Evolutionary conservation across 1,284 basidiomycete species (phyloP).

Genomic region (Cutaneotrichosporon cavernicola): DNA sequence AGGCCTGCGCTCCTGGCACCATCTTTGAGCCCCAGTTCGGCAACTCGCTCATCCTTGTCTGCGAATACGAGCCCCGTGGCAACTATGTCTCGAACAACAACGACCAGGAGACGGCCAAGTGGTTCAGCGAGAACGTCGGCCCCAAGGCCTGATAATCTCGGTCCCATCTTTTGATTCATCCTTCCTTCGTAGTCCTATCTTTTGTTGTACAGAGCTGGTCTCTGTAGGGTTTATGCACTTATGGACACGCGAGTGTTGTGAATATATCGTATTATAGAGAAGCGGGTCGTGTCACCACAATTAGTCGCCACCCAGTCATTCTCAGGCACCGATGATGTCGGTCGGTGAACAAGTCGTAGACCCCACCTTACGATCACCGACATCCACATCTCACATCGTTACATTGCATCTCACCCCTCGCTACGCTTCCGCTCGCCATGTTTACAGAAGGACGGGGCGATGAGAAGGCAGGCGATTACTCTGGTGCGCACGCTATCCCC

Average conservation of each 20-base stretch:
- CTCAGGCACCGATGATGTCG: background rate
- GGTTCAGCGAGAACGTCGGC: constrained; percentile 28
- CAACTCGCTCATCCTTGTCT: constrained; percentile 23
- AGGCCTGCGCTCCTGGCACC: constrained; percentile 30
- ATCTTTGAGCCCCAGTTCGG: constrained; percentile 29
- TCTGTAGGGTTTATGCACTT: background rate
- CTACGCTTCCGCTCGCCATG: constrained; percentile 1
- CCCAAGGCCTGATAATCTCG: constrained; percentile 11
- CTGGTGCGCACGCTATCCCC: background rate
- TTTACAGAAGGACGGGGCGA: constrained; percentile 5
- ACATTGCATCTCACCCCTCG: background rate
- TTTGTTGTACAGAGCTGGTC: background rate
- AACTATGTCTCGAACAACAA: constrained; percentile 15
- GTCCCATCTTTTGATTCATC: background rate
- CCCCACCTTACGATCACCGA: background rate
- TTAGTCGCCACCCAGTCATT: too few species aligned
- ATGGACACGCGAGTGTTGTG: background rate
- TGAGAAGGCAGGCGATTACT: constrained; percentile 12
- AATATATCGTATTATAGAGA: too few species aligned
- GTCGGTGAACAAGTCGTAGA: background rate
- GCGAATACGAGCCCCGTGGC: constrained; percentile 36
- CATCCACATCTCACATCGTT: background rate
- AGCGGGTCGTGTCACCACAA: too few species aligned
- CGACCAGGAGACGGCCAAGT: background rate
- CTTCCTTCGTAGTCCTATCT: background rate